Base-by-base conservation (phyloP, 805 yeast species). In the Saccharomycopsis sp. region DNA sequence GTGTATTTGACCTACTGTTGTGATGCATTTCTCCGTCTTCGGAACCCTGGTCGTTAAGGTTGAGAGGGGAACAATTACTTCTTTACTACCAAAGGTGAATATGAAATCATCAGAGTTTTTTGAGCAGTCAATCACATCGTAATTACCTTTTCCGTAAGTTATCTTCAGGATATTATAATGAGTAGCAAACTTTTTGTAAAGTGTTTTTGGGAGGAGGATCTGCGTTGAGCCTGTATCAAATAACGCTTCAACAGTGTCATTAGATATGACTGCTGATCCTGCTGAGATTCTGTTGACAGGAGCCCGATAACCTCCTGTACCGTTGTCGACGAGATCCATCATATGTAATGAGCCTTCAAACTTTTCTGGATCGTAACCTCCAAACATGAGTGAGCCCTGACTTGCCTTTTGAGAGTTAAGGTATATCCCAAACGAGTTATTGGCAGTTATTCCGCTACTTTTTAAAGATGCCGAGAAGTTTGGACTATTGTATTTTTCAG, bases 371-470 rank as follows among this genome's bases (percentile, higher is more conserved):
- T 44, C 48, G 16, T 44, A 12, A 5, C 48, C 48, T 44, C 48
- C 48, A 44, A 44, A 44, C 21, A 18, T 44, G 48, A 44, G 8
- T 16, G 48, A 44, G 21, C 48, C 48, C 16, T 44, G 8, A 44
- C 48, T 44, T 5, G 48, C 48, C 48, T 44, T 44, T 44, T n/a
- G 20, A 7, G 48, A 44, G 16, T 44, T 44, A 44, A 44, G 48
- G 12, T 44, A 44, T 12, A 44, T 18, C 7, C 48, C 48, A 12
- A 44, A 44, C 18, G 48, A 16, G 7, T 18, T 44, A 12, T n/a
- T 16, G 7, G 18, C 48, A 44, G 21, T 44, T 18, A 44, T 16
- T n/a, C 48, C 48, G 21, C 21, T 44, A 44, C 21, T 44, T 18
- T 44, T 44, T 44, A 44, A 44, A 18, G 18, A 44, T 44, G 48